Percentiles rank a stretch among this genome's conserved stretches.
Conservation (phyloP, 2,329 filamentous ascomycete species). For the Cercospora canescens region DNA sequence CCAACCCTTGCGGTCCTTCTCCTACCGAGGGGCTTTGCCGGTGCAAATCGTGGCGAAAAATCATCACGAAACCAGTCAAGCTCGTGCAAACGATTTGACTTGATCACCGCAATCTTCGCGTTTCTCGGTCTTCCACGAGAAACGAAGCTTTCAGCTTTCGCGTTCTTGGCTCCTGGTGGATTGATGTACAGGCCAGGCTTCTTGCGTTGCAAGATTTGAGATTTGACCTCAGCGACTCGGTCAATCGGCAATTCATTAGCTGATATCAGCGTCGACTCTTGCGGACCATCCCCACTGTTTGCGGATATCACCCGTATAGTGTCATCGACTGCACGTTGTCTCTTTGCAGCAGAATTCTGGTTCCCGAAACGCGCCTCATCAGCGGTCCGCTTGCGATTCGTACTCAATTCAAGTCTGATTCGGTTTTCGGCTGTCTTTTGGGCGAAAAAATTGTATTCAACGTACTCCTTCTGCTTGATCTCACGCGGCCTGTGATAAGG, state of each 20-base stretch:
- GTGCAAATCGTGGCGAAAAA: constrained; percentile 14
- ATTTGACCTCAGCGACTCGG: constrained; percentile 30
- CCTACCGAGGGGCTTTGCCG: constrained; percentile 4
- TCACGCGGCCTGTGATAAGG: constrained; percentile 8
- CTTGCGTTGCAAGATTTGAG: constrained; percentile 33
- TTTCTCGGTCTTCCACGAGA: constrained; percentile 44
- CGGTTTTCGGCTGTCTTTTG: constrained; percentile 17
- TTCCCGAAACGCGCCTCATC: background rate
- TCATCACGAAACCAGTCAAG: constrained; percentile 38
- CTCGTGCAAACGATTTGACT: constrained; percentile 35
- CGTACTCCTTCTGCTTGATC: constrained; percentile 21
- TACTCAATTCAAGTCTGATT: constrained; percentile 13
- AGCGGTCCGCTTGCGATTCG: constrained; percentile 9
- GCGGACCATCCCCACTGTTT: background rate
- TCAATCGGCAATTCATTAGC: constrained; percentile 15
- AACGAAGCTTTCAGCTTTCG: constrained; percentile 30
- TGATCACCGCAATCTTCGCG: constrained; percentile 46
- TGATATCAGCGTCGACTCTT: background rate
- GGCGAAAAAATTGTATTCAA: constrained; percentile 23
- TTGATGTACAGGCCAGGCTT: constrained; percentile 46
- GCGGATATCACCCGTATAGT: background rate
- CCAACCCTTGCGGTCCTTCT: constrained; percentile 17
- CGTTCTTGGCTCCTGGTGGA: constrained; percentile 42
- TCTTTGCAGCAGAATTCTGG: background rate
- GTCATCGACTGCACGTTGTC: background rate